Percentiles rank a stretch among this genome's conserved stretches.
Conservation (phyloP, 2,329 filamentous ascomycete species). For the Biscogniauxia marginata region DNA sequence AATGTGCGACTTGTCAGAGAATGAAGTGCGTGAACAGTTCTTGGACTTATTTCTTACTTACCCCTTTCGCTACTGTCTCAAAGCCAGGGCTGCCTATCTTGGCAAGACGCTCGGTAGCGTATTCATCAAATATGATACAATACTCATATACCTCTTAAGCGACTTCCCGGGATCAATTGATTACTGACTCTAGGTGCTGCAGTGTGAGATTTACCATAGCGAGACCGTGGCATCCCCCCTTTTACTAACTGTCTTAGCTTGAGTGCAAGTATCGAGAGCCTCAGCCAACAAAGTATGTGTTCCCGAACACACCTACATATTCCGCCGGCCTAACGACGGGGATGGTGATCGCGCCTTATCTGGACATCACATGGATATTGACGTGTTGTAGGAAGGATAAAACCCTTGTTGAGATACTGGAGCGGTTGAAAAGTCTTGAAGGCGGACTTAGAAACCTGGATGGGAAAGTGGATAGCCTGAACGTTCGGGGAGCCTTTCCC, state of each 20-base stretch:
- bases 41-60: conserved; percentile 1
- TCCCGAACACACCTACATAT: conserved; percentile 7
- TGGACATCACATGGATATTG: conserved; percentile 17
- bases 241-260: conserved; percentile 35
- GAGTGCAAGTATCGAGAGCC: conserved; percentile 61
- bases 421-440: conserved; percentile 54
- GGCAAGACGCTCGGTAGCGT: not conserved
- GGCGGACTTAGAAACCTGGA: conserved; percentile 54
- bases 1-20: conserved; percentile 54
- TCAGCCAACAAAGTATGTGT: conserved; percentile 60
- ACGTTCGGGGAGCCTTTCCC: conserved; percentile 27
- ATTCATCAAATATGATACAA: not conserved
- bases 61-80: not conserved
- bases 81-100: not conserved
- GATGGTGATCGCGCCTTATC: conserved; percentile 8
- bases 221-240: not conserved
- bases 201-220: not conserved
- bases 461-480: conserved; percentile 51
- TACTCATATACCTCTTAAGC: not conserved
- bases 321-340: conserved; percentile 8
- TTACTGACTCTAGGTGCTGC: not conserved
- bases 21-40: not conserved
- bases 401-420: conserved; percentile 59
- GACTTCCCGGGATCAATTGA: not conserved
- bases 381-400: conserved; percentile 55